These are phyloP conservation scores for Aureobasidium mangrovei DNA, from an alignment of 2,329 filamentous ascomycete genomes.

Conservation along the genomic window DNA sequence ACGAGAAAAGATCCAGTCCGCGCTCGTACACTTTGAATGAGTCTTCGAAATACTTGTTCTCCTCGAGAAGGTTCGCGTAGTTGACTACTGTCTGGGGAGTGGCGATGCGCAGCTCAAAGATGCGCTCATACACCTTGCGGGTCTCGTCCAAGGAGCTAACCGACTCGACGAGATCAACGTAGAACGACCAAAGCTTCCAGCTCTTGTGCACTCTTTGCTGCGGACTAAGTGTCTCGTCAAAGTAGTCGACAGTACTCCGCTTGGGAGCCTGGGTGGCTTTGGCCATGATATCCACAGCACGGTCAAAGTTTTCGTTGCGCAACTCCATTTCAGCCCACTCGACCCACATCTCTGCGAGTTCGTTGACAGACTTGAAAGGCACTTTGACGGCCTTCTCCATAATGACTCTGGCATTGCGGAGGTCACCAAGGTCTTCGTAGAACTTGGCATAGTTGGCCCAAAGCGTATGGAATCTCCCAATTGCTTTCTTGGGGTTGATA, in stretches of 20 bases:
- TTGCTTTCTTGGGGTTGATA: slow-evolving; percentile 87
- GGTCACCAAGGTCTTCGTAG: slow-evolving; percentile 79
- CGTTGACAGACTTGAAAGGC: slow-evolving; percentile 93
- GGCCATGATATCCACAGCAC: slow-evolving; percentile 89
- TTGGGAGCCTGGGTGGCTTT: slow-evolving; percentile 97
- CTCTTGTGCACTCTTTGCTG: slow-evolving; percentile 98
- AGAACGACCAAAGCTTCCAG: slow-evolving; percentile 99
- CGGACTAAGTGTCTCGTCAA: slow-evolving; percentile 85
- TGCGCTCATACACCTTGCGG: slow-evolving; percentile 87
- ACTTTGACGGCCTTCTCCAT: slow-evolving; percentile 98
- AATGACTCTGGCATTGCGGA: slow-evolving; percentile 79
- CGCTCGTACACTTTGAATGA: slow-evolving; percentile 97
- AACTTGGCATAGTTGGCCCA: slow-evolving; percentile 98
- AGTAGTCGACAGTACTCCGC: slow-evolving; percentile 96
- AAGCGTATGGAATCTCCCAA: slow-evolving; percentile 86
- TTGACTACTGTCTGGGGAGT: slow-evolving; percentile 98
- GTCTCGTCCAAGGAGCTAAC: slow-evolving; percentile 87
- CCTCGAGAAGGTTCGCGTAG: slow-evolving; percentile 90
- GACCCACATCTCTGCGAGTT: slow-evolving; percentile 97
- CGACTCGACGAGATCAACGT: slow-evolving; percentile 94
- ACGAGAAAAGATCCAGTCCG: slow-evolving; percentile 94
- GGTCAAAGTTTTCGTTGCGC: slow-evolving; percentile 90
- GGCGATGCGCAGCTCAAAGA: slow-evolving; percentile 95
- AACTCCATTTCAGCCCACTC: slow-evolving; percentile 99
- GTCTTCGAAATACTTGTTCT: slow-evolving; percentile 91